Percentiles rank a stretch among this genome's conserved stretches.
These are phyloP conservation scores for Cercospora janseana DNA, from an alignment of 2,329 filamentous ascomycete species.

Conservation along the genomic window DNA sequence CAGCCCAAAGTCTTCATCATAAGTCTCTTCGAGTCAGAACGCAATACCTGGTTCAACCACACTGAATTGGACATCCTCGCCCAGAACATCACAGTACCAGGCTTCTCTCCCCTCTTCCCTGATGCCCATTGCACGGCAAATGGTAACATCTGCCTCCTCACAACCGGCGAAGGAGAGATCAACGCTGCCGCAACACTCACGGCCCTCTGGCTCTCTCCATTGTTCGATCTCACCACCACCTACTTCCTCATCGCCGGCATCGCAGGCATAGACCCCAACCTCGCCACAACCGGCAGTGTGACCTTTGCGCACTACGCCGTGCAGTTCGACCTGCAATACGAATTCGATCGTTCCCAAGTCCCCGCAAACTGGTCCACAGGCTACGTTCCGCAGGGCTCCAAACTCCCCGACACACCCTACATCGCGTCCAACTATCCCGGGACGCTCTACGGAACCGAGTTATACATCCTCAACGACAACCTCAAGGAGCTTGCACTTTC, in stretches of 20 bases:
- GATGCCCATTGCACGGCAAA: slow-evolving; percentile 61
- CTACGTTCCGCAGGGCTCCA: slow-evolving; percentile 29
- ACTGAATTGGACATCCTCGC: slow-evolving; percentile 36
- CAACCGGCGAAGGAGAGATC: slow-evolving; percentile 54
- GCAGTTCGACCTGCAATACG: slow-evolving; percentile 29
- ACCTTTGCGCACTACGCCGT: slow-evolving; percentile 30
- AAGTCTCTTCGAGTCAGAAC: slow-evolving; percentile 52
- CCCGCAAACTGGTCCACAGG: slow-evolving; percentile 25
- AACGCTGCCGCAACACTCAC: slow-evolving; percentile 19
- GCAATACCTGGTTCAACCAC: slow-evolving; percentile 51
- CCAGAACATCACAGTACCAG: slow-evolving; percentile 36
- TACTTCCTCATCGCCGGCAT: slow-evolving; percentile 35
- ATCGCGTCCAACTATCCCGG: slow-evolving; percentile 24
- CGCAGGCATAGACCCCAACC: slow-evolving; percentile 30
- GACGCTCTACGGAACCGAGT: slow-evolving; percentile 39
- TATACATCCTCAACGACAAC: slow-evolving; percentile 38
- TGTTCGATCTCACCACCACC: slow-evolving; percentile 28
- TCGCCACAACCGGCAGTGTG: slow-evolving; percentile 28
- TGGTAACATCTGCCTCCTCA: slow-evolving; percentile 64
- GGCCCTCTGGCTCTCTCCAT: slow-evolving; percentile 24
- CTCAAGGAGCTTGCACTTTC: slow-evolving; percentile 31
- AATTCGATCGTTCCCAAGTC: slow-evolving; percentile 28
- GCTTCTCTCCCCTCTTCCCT: slow-evolving; percentile 34
- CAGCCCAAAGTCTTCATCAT: slow-evolving; percentile 65
- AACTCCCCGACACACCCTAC: slow-evolving; percentile 22